These are phyloP conservation scores for Claviceps quebecensis DNA, from an alignment of 2,329 filamentous ascomycete genomes.

Conservation along the genomic window DNA sequence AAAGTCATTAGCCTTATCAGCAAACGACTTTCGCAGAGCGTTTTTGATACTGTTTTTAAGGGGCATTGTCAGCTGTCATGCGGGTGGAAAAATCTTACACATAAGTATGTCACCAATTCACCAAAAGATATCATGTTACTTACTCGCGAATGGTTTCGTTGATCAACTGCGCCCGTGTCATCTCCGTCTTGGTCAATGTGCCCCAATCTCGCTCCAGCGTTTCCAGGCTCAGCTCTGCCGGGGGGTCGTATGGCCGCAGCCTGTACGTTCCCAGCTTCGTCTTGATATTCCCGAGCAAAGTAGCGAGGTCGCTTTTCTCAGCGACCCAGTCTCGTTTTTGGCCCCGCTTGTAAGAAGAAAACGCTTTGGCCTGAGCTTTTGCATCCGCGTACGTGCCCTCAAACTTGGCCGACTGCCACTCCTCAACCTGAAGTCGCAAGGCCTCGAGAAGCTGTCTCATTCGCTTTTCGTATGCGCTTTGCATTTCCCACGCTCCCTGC, in stretches of 20 bases:
- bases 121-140: conserved; percentile 17
- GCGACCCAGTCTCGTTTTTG: conserved; percentile 93
- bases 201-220: conserved; percentile 74
- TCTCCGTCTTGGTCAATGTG: conserved; percentile 66
- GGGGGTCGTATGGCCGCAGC: conserved; percentile 79
- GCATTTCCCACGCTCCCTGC: conserved; percentile 99
- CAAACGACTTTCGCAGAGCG: conserved; percentile 77
- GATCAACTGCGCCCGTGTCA: conserved; percentile 79
- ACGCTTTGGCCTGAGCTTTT: conserved; percentile 69
- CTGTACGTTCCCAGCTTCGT: conserved; percentile 95
- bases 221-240: conserved; percentile 67
- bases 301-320: conserved; percentile 90
- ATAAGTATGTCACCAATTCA: background rate
- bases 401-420: conserved; percentile 71
- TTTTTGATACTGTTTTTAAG: conserved; percentile 71
- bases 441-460: conserved; percentile 70
- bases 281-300: conserved; percentile 93
- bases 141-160: conserved; percentile 96
- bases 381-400: conserved; percentile 87
- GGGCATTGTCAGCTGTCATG: conserved; percentile 16
- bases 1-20: conserved; percentile 97
- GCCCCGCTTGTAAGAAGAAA: conserved; percentile 79
- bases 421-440: conserved; percentile 57
- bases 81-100: background rate
- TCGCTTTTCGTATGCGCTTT: conserved; percentile 83